Conservation (phyloP, 306 rosid genomes). For the Argentina anserina region DNA sequence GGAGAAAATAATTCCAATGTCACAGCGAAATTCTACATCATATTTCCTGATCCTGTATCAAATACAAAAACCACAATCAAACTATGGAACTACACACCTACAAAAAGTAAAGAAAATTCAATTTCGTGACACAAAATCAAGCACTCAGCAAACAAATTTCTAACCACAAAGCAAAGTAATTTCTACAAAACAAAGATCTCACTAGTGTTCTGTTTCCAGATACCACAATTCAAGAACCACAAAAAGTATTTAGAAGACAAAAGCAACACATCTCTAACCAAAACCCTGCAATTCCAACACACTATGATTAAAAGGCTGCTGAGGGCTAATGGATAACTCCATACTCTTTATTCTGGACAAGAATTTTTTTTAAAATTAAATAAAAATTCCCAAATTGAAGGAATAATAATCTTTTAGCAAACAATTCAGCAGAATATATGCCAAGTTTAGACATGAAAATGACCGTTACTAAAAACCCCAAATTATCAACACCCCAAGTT, state of each 20-base stretch:
- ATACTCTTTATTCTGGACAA: background rate
- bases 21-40: constrained; percentile 37
- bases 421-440: constrained; percentile 4
- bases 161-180: background rate
- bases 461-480: constrained; percentile 20
- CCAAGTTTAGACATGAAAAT: constrained; percentile 12
- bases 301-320: background rate
- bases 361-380: constrained; percentile 8
- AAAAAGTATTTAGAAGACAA: background rate
- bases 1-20: constrained; percentile 16
- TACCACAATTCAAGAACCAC: background rate
- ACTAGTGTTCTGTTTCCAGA: background rate
- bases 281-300: background rate
- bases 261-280: background rate
- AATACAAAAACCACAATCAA: background rate
- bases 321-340: constrained; percentile 1
- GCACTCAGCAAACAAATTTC: background rate
- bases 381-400: constrained; percentile 12
- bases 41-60: constrained; percentile 29
- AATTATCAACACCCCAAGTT: constrained; percentile 6
- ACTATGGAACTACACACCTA: background rate
- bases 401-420: constrained; percentile 12
- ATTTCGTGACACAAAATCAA: background rate
- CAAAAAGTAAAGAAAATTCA: background rate
- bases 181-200: background rate